These are phyloP conservation scores for Neurospora tetrasperma DNA, from an alignment of 495 filamentous ascomycete genomes.

Conservation along the genomic window DNA sequence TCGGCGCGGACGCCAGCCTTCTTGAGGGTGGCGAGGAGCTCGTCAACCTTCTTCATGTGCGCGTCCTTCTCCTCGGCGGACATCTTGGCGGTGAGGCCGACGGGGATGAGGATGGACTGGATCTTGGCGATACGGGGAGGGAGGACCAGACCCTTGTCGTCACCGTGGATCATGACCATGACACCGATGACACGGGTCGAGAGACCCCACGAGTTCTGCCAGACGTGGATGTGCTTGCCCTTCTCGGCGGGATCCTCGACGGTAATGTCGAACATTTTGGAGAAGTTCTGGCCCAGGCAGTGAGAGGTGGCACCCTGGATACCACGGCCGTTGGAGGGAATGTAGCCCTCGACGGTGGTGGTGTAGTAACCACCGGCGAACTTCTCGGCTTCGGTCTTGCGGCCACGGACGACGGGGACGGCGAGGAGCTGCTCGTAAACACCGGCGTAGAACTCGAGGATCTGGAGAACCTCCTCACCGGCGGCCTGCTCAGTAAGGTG, in stretches of 20 bases:
- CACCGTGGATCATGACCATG: constrained; percentile 96
- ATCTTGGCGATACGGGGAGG: constrained; percentile 77
- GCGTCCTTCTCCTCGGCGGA: constrained; percentile 62
- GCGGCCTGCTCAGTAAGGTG: constrained; percentile 73
- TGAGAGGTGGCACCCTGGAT: constrained; percentile 95
- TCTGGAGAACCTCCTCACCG: constrained; percentile 75
- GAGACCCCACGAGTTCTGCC: constrained; percentile 98
- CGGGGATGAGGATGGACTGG: constrained; percentile 84
- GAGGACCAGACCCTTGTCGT: constrained; percentile 86
- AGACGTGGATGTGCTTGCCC: constrained; percentile 63
- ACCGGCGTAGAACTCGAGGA: constrained; percentile 83
- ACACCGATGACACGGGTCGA: constrained; percentile 92
- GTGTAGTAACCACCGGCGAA: constrained; percentile 95
- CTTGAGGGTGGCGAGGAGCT: constrained; percentile 51
- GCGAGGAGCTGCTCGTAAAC: constrained; percentile 90
- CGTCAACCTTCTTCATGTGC: constrained; percentile 60
- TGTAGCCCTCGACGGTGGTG: constrained; percentile 90
- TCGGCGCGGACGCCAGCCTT: constrained; percentile 59
- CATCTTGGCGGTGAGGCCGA: constrained; percentile 81
- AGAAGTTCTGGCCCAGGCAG: constrained; percentile 93
- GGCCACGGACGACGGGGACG: constrained; percentile 81
- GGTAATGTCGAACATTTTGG: constrained; percentile 95
- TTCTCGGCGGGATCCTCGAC: constrained; percentile 70
- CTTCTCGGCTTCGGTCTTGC: constrained; percentile 91
- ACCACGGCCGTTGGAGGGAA: constrained; percentile 85